Evolutionary conservation across 2,329 filamentous ascomycete genomes (phyloP).

Genomic region (Pseudocercospora fuligena): DNA sequence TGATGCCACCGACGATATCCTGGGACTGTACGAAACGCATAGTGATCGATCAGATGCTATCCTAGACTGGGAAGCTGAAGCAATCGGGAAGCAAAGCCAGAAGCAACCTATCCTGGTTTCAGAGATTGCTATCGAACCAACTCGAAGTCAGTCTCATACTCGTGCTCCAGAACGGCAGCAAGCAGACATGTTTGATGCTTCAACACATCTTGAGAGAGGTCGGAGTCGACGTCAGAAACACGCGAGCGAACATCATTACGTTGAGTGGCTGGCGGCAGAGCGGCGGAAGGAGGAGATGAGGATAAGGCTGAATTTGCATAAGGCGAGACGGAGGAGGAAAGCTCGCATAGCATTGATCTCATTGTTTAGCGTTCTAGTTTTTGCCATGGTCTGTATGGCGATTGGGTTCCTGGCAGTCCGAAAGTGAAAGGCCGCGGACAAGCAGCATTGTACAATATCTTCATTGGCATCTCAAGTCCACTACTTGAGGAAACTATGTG

Average conservation of each 20-base stretch:
- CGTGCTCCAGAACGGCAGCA: neutral
- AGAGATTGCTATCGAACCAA: neutral
- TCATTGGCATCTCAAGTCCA: too few relatives aligned
- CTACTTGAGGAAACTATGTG: too few relatives aligned
- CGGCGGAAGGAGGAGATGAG: constrained; percentile 2
- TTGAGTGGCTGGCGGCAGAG: neutral
- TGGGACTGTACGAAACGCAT: neutral
- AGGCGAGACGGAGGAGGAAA: neutral
- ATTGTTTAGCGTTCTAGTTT: neutral
- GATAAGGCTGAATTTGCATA: neutral
- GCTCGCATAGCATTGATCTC: neutral
- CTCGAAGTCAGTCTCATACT: neutral
- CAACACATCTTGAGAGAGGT: neutral
- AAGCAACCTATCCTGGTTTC: neutral
- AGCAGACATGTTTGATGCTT: neutral
- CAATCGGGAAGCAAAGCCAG: neutral
- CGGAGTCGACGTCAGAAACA: neutral
- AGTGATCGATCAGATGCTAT: neutral
- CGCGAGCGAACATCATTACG: neutral
- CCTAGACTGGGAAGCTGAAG: constrained; percentile 1
- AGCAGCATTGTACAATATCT: neutral
- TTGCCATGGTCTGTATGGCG: neutral
- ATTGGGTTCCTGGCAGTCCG: neutral
- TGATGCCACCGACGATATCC: neutral
- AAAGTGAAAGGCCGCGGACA: neutral